phyloP scores from a whole-genome alignment of 371 early-diverging fungal genomes.

The Vittaforma corneae region DNA sequence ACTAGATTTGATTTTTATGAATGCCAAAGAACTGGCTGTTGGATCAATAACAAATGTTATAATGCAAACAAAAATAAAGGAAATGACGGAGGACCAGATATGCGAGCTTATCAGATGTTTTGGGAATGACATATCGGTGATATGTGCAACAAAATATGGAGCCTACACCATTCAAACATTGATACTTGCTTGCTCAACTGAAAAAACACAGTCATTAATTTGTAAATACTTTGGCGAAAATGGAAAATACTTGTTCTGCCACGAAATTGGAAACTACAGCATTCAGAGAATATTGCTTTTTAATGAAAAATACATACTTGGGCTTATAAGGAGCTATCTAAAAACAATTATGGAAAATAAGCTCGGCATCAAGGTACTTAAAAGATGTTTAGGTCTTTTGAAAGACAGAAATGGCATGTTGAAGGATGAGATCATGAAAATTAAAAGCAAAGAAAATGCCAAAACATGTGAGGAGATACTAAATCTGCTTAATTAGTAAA shows the following conservation, averaged over 20 bases:
- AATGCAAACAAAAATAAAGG: slow-evolving; percentile 51
- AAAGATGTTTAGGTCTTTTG: slow-evolving; percentile 49
- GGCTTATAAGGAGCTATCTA: slow-evolving; percentile 46
- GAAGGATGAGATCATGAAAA: slow-evolving; percentile 1
- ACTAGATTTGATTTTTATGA: slow-evolving; percentile 21
- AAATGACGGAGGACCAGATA: slow-evolving; percentile 40
- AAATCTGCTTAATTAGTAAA: no score
- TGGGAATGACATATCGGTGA: slow-evolving; percentile 49
- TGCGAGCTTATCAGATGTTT: slow-evolving; percentile 22
- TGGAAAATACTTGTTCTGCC: slow-evolving; percentile 45
- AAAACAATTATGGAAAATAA: slow-evolving; percentile 32
- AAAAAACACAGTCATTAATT: slow-evolving; percentile 30
- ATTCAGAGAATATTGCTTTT: slow-evolving; percentile 55
- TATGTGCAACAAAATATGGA: slow-evolving; percentile 58
- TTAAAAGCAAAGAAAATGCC: background rate
- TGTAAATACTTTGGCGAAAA: slow-evolving; percentile 43
- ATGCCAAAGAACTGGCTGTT: slow-evolving; percentile 51
- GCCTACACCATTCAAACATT: slow-evolving; percentile 58
- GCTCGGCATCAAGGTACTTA: slow-evolving; percentile 54
- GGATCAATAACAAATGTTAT: slow-evolving; percentile 54
- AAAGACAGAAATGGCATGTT: slow-evolving; percentile 29
- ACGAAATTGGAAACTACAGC: slow-evolving; percentile 59
- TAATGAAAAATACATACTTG: slow-evolving; percentile 37
- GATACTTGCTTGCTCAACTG: slow-evolving; percentile 23
- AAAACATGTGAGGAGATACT: background rate